A percentile compares a stretch with the other conserved stretches of the same genome.
Evolutionary conservation across 108 stramenopile species (phyloP).

Genomic region (Fragilaria crotonensis): DNA sequence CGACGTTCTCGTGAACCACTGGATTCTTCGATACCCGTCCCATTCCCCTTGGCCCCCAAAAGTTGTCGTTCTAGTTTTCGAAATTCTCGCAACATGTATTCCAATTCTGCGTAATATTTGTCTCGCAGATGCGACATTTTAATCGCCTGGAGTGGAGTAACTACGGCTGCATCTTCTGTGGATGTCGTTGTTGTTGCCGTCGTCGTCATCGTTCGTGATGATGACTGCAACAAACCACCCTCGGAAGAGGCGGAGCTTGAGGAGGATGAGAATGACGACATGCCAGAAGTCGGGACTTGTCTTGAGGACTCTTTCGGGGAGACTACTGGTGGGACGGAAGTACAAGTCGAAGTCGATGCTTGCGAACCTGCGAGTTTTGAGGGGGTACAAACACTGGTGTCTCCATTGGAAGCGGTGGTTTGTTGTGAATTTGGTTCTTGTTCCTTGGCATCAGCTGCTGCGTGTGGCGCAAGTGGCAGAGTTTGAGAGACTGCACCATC

Average conservation of each 20-base stretch:
- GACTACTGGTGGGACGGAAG: not conserved
- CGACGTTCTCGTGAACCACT: slow-evolving; percentile 66
- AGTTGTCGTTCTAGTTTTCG: slow-evolving; percentile 74
- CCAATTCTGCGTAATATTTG: slow-evolving; percentile 63
- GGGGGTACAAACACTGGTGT: no score
- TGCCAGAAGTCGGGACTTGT: not conserved
- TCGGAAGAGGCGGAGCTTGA: not conserved
- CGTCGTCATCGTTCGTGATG: no score
- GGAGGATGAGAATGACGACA: not conserved
- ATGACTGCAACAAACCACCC: not conserved
- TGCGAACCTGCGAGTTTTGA: no score
- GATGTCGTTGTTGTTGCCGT: not conserved
- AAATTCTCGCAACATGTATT: slow-evolving; percentile 82
- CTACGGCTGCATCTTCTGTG: not conserved
- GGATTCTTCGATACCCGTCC: slow-evolving; percentile 42
- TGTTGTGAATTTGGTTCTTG: no score
- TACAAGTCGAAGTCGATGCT: not conserved
- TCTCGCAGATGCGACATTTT: slow-evolving; percentile 47
- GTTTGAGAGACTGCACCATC: not conserved
- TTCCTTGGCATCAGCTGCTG: not conserved
- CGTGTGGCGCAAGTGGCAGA: not conserved
- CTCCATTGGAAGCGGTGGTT: no score
- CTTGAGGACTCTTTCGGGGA: not conserved
- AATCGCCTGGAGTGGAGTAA: slow-evolving; percentile 39
- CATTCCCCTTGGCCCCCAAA: slow-evolving; percentile 49